Conservation (phyloP, 2,329 filamentous ascomycete genomes). For the Colletotrichum caudatum region DNA sequence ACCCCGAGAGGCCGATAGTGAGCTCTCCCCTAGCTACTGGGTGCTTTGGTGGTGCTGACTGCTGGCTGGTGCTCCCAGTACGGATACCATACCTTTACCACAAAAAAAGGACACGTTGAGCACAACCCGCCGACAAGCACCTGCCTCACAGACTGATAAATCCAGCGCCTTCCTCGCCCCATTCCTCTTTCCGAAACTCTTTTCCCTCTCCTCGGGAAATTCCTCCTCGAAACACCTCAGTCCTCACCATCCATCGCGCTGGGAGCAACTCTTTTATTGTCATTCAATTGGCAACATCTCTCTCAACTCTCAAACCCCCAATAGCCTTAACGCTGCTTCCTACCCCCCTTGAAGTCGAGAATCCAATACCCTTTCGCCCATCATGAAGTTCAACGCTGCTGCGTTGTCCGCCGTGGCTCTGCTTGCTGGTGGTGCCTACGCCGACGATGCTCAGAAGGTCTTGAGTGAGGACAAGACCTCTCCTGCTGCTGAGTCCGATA, state of each 20-base stretch:
- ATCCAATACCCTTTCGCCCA: slow-evolving; percentile 51
- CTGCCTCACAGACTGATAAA: slow-evolving; percentile 42
- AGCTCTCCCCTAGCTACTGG: slow-evolving; percentile 38
- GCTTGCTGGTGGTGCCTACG: slow-evolving; percentile 76
- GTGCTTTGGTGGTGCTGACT: slow-evolving; percentile 16
- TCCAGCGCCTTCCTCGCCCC: slow-evolving; percentile 39
- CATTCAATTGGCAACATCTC: slow-evolving; percentile 39
- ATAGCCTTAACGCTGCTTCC: slow-evolving; percentile 32
- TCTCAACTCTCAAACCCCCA: slow-evolving; percentile 2
- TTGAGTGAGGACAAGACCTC: slow-evolving; percentile 60
- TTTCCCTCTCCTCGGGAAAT: slow-evolving; percentile 39
- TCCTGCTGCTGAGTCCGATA: slow-evolving; percentile 61
- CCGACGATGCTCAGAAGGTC: slow-evolving; percentile 73
- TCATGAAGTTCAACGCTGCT: slow-evolving; percentile 87
- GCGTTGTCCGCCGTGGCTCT: slow-evolving; percentile 81
- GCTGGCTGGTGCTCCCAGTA: slow-evolving; percentile 12
- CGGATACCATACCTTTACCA: slow-evolving; percentile 29
- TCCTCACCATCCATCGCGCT: slow-evolving; percentile 31
- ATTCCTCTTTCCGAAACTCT: slow-evolving; percentile 40
- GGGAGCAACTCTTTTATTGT: slow-evolving; percentile 36
- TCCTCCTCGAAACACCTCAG: slow-evolving; percentile 29
- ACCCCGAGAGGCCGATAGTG: slow-evolving; percentile 22
- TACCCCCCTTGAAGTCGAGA: slow-evolving; percentile 6
- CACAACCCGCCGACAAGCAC: slow-evolving; percentile 29
- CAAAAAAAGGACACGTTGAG: slow-evolving; percentile 45